phyloP scores from a whole-genome alignment of 441 rosid species.

The Dalechampia spathulata region DNA sequence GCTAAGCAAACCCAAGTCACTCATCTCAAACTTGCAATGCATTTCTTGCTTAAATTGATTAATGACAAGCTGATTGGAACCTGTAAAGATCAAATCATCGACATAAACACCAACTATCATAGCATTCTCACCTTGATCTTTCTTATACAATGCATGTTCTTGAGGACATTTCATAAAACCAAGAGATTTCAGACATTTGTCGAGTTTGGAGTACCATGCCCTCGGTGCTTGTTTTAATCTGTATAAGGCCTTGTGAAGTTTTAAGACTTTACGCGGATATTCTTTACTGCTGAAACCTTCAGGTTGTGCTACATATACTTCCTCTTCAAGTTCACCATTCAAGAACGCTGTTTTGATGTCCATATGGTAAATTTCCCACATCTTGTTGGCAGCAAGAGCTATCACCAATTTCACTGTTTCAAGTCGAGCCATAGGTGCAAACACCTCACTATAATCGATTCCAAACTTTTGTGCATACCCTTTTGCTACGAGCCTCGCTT shows the following conservation, averaged over 20 bases:
- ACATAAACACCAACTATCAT: constrained; percentile 1
- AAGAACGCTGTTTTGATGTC: not conserved
- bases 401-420: constrained; percentile 1
- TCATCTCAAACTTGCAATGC: not conserved
- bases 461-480: not conserved
- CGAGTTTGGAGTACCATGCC: too few species aligned
- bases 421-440: not conserved
- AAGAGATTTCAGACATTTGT: not conserved
- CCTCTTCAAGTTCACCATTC: not conserved
- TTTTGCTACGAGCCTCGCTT: not conserved
- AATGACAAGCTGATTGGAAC: too few species aligned
- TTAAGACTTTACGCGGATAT: not conserved
- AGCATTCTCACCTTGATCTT: not conserved
- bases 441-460: not conserved
- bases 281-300: not conserved
- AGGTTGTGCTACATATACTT: too few species aligned
- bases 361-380: not conserved
- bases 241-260: not conserved
- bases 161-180: not conserved
- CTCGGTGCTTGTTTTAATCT: too few species aligned
- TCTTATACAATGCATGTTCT: not conserved
- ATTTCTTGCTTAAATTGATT: not conserved
- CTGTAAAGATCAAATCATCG: constrained; percentile 6
- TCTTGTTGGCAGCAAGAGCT: not conserved
- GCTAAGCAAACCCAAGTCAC: not conserved